phyloP scores from a whole-genome alignment of 345 rosid genomes.

The Crucihimalaya himalaica region DNA sequence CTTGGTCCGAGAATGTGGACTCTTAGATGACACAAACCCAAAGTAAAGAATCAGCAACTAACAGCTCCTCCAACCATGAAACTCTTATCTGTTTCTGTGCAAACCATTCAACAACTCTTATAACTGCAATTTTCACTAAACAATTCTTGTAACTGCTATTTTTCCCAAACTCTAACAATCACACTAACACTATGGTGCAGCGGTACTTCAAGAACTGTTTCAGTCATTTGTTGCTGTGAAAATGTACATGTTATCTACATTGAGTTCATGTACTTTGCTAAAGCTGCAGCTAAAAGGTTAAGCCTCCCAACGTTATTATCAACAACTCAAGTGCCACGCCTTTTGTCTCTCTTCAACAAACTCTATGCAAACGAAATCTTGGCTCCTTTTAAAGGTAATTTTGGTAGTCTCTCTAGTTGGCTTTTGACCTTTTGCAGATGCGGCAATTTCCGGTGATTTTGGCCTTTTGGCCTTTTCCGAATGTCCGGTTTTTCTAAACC shows the following conservation, averaged over 20 bases:
- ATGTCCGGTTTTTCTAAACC: too few species aligned
- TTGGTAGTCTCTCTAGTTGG: too few species aligned
- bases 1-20: background rate
- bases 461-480: too few species aligned
- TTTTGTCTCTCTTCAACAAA: too few species aligned
- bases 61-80: slow-evolving; percentile 50
- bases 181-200: too few species aligned
- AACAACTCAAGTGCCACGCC: background rate
- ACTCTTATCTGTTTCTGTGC: slow-evolving; percentile 29
- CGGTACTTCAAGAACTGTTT: background rate
- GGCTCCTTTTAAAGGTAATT: too few species aligned
- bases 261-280: background rate
- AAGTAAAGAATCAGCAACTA: background rate
- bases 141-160: slow-evolving; percentile 10
- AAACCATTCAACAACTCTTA: slow-evolving; percentile 16
- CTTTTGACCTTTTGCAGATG: too few species aligned
- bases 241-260: background rate
- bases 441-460: too few species aligned
- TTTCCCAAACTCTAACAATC: too few species aligned
- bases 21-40: background rate
- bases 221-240: background rate
- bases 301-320: background rate
- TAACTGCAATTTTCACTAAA: too few species aligned
- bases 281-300: background rate
- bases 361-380: too few species aligned